Evolutionary conservation across 169 alveolate species (phyloP).

Genomic region (Plasmodium cynomolgi): DNA sequence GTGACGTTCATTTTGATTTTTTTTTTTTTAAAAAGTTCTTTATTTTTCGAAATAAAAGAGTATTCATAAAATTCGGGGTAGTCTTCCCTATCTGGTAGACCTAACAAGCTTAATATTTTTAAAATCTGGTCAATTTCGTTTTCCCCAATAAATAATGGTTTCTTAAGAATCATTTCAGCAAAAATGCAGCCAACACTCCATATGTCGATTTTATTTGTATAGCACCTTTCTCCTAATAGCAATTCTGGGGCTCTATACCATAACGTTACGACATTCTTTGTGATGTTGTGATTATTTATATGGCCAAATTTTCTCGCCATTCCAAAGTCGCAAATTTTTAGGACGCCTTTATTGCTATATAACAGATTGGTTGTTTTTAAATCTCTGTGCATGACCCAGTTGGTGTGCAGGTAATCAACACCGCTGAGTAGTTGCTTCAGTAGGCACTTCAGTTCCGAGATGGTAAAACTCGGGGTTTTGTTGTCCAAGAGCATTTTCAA

Average conservation of each 20-base stretch:
- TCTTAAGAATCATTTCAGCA: conserved; percentile 91
- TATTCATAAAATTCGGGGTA: conserved; percentile 83
- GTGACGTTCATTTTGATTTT: conserved; percentile 80
- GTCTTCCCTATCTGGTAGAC: conserved; percentile 89
- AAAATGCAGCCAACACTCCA: conserved; percentile 98
- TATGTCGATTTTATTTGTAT: conserved; percentile 96
- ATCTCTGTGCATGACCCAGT: conserved; percentile 94
- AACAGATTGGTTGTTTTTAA: conserved; percentile 91
- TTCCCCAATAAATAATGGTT: conserved; percentile 91
- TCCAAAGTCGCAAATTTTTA: conserved; percentile 92
- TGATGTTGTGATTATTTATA: conserved; percentile 89
- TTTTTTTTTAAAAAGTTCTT: conserved; percentile 71
- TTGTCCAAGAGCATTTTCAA: conserved; percentile 92
- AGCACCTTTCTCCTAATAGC: conserved; percentile 94
- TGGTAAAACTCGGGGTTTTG: conserved; percentile 91
- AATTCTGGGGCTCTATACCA: conserved; percentile 99
- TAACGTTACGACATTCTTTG: conserved; percentile 96
- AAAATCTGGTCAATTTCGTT: conserved; percentile 91
- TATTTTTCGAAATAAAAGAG: conserved; percentile 74
- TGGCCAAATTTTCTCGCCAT: conserved; percentile 92
- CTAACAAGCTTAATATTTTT: conserved; percentile 92
- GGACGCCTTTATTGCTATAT: conserved; percentile 88
- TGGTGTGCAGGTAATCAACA: conserved; percentile 85
- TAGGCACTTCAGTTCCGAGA: conserved; percentile 92
- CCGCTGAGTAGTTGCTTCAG: conserved; percentile 89